Percentiles rank a stretch among this genome's conserved stretches.
These are phyloP conservation scores for Paramecium pentaurelia DNA, from an alignment of 73 alveolate genomes.

Conservation along the genomic window DNA sequence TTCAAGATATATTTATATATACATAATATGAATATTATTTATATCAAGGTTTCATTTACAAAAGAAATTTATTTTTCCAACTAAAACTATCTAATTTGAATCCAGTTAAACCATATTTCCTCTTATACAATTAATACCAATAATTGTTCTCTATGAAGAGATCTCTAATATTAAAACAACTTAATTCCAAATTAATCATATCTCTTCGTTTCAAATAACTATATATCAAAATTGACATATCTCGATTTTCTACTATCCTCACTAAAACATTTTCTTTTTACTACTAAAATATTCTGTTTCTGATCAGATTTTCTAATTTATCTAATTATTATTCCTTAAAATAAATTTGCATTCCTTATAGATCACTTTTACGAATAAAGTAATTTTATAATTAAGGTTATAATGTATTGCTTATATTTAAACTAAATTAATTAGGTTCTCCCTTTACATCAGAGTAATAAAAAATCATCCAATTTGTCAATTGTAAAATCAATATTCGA, in stretches of 20 bases:
- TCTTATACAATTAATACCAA: neutral
- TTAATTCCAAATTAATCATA: neutral
- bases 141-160: neutral
- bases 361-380: neutral
- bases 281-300: neutral
- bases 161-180: neutral
- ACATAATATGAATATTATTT: neutral
- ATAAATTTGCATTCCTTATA: neutral
- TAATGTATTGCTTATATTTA: neutral
- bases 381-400: neutral
- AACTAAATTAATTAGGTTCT: neutral
- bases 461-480: neutral
- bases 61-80: neutral
- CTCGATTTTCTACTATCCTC: neutral
- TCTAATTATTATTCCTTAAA: neutral
- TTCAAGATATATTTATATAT: neutral
- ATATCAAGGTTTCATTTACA: neutral
- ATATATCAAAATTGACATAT: neutral
- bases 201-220: neutral
- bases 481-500: neutral
- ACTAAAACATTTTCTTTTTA: neutral
- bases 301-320: neutral
- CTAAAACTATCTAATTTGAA: neutral
- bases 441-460: neutral
- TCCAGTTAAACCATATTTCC: neutral